Conservation (phyloP, 106 monocot species). For the Agapanthus africanus region DNA sequence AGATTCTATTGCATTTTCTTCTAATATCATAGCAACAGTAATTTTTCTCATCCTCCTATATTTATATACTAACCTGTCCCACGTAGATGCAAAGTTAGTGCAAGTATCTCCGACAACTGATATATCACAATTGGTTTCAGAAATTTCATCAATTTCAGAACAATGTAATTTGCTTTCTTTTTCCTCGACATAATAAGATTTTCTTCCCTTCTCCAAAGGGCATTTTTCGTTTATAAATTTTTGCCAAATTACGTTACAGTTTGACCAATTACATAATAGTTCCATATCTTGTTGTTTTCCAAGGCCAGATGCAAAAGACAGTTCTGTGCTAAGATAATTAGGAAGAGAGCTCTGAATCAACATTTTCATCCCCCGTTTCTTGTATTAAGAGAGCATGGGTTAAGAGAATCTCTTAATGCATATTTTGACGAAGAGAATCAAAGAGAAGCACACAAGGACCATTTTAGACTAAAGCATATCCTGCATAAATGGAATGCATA, state of each 20-base stretch:
- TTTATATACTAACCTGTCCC: constrained; percentile 33
- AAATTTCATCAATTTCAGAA: too few species aligned
- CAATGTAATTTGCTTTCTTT: too few species aligned
- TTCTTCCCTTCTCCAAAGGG: neutral
- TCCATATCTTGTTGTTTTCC: constrained; percentile 5
- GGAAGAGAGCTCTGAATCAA: constrained; percentile 12
- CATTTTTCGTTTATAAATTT: constrained; percentile 2
- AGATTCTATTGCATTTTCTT: too few species aligned
- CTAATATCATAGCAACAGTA: constrained; percentile 9
- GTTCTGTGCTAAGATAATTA: neutral
- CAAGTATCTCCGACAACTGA: constrained; percentile 14
- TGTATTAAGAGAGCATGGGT: too few species aligned
- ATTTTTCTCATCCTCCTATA: constrained; percentile 20
- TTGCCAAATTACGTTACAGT: constrained; percentile 8
- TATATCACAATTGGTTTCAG: constrained; percentile 27
- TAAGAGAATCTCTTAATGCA: too few species aligned
- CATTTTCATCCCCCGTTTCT: constrained; percentile 7
- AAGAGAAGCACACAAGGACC: too few species aligned
- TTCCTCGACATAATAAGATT: too few species aligned
- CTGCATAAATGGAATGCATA: too few species aligned
- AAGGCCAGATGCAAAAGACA: constrained; percentile 10
- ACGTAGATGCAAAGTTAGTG: constrained; percentile 8
- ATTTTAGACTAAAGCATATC: too few species aligned
- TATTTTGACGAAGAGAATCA: too few species aligned
- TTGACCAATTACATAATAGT: constrained; percentile 5